A percentile compares a stretch with the other conserved stretches of the same genome.
Conservation (phyloP, 1,139 yeast genomes). For the Geotrichum phurueaensis region DNA sequence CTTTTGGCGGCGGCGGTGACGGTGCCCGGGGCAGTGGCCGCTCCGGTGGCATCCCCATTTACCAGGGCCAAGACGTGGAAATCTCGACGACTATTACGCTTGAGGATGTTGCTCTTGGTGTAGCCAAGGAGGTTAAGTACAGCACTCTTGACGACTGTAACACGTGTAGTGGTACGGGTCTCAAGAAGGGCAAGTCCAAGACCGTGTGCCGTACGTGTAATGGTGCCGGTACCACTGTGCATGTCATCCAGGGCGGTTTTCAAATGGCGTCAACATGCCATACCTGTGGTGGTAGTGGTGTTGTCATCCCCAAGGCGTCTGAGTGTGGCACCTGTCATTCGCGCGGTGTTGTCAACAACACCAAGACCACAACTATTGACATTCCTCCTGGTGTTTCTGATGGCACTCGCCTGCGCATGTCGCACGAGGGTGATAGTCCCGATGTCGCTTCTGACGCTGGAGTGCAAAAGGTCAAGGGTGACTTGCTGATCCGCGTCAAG, state of each 20-base stretch:
- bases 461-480: slow-evolving; percentile 70
- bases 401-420: slow-evolving; percentile 76
- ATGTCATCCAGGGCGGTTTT: slow-evolving; percentile 84
- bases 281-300: slow-evolving; percentile 86
- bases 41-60: slow-evolving; percentile 50
- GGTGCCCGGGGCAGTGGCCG: slow-evolving; percentile 29
- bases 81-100: slow-evolving; percentile 67
- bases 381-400: slow-evolving; percentile 86
- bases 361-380: slow-evolving; percentile 68
- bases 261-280: slow-evolving; percentile 94
- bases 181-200: slow-evolving; percentile 70
- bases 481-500: slow-evolving; percentile 71
- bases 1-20: slow-evolving; percentile 46
- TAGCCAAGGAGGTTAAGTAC: slow-evolving; percentile 58
- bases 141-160: slow-evolving; percentile 71
- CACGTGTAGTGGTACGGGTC: slow-evolving; percentile 79
- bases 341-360: slow-evolving; percentile 69
- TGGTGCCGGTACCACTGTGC: slow-evolving; percentile 89
- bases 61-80: slow-evolving; percentile 86
- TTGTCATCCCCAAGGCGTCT: slow-evolving; percentile 59
- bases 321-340: slow-evolving; percentile 82
- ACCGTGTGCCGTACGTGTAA: slow-evolving; percentile 82
- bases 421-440: slow-evolving; percentile 92
- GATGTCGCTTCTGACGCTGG: slow-evolving; percentile 39
- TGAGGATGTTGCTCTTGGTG: slow-evolving; percentile 84